Conservation (phyloP, 805 yeast species). For the Metschnikowia arizonensis region DNA sequence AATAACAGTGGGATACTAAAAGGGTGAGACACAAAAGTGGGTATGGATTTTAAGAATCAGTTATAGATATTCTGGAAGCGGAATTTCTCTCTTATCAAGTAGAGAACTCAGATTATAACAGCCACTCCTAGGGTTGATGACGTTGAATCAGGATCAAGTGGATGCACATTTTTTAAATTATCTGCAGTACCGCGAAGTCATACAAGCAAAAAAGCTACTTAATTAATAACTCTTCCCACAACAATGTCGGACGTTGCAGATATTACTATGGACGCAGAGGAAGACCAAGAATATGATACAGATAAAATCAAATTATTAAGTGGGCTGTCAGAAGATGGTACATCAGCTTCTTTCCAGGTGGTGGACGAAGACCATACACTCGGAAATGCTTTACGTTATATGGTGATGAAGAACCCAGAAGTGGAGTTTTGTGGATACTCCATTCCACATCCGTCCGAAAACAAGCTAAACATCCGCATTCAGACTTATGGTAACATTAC, state of each 20-base stretch:
- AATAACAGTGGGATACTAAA: no score
- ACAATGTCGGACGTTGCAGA: constrained; percentile 20
- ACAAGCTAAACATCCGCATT: constrained; percentile 81
- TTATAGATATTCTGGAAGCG: no score
- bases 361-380: constrained; percentile 93
- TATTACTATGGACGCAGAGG: constrained; percentile 22
- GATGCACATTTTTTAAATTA: no score
- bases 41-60: no score
- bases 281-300: constrained; percentile 39
- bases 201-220: no score
- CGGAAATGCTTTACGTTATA: constrained; percentile 89
- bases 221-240: no score
- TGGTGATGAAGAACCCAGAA: constrained; percentile 95
- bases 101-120: no score
- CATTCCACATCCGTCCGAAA: constrained; percentile 96
- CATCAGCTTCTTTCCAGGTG: constrained; percentile 92
- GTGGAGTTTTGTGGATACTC: constrained; percentile 98
- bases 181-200: no score
- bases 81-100: no score
- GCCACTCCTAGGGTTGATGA: no score
- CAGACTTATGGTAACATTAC: constrained; percentile 86
- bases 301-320: constrained; percentile 69
- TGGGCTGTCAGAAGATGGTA: constrained; percentile 88
- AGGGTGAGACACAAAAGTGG: no score
- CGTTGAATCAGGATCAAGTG: no score